Conservation (phyloP, 164 flowering plant species). For the Aristolochia contorta region DNA sequence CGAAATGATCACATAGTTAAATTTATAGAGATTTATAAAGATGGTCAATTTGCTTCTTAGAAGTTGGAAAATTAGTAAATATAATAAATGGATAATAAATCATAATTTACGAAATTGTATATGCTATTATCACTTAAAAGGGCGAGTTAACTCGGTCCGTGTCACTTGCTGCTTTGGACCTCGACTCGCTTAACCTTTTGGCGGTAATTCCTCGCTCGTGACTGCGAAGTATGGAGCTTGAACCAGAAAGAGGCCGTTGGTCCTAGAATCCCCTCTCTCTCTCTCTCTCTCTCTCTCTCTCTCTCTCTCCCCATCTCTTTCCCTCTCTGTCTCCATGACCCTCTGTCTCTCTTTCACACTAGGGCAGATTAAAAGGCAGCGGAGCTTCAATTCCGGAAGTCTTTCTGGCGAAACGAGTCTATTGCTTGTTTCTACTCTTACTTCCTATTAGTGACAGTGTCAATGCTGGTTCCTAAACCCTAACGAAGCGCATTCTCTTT, state of each 20-base stretch:
- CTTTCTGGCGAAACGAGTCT: background rate
- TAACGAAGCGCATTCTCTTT: background rate
- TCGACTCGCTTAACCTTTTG: background rate
- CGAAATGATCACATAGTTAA: too few relatives aligned
- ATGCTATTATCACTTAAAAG: too few relatives aligned
- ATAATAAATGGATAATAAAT: too few relatives aligned
- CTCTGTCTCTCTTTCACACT: background rate
- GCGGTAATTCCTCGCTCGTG: slow-evolving; percentile 1
- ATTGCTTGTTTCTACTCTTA: background rate
- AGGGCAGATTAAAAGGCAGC: background rate
- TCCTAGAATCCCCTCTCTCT: too few relatives aligned
- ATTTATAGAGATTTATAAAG: too few relatives aligned
- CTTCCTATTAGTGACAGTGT: background rate
- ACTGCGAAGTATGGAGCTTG: background rate
- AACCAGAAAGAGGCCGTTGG: slow-evolving; percentile 7
- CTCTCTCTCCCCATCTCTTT: background rate
- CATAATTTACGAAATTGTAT: too few relatives aligned
- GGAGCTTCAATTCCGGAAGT: background rate
- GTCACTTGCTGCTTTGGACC: background rate
- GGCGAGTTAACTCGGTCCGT: background rate
- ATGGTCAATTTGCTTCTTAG: too few relatives aligned
- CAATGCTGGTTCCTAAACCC: background rate
- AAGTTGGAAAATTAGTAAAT: too few relatives aligned
- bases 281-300: background rate
- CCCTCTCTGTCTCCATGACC: background rate